Evolutionary conservation across 2,329 filamentous ascomycete species (phyloP).

Genomic region (Apiospora pterosperma): DNA sequence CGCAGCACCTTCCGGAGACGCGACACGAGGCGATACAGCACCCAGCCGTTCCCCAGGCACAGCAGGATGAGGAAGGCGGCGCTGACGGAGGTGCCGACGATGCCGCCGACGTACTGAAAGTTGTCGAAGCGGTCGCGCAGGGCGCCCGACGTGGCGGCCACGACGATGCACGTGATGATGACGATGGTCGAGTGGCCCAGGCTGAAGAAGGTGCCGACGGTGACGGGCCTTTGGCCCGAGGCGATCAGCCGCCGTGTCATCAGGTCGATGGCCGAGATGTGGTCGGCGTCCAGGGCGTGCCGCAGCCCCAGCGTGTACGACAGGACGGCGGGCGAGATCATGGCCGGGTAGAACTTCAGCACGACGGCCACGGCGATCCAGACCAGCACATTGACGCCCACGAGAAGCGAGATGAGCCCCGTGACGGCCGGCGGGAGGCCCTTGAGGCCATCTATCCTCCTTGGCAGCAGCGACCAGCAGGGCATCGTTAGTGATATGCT

Average conservation of each 20-base stretch:
- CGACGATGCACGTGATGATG: conserved; percentile 82
- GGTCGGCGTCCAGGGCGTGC: conserved; percentile 97
- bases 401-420: conserved; percentile 48
- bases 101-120: conserved; percentile 78
- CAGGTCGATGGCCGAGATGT: conserved; percentile 82
- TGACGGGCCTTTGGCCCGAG: conserved; percentile 79
- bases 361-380: conserved; percentile 54
- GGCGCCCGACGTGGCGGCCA: conserved; percentile 85
- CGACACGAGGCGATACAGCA: conserved; percentile 72
- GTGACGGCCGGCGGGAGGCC: conserved; percentile 30
- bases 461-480: not conserved
- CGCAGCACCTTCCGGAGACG: conserved; percentile 62
- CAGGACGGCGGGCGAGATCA: conserved; percentile 78
- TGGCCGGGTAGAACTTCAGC: conserved; percentile 50
- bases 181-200: conserved; percentile 94
- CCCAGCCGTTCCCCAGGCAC: conserved; percentile 81
- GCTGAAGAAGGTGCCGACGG: conserved; percentile 92
- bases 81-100: conserved; percentile 85
- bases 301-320: conserved; percentile 86
- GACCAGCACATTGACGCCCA: conserved; percentile 48
- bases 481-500: not conserved
- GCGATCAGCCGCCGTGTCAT: conserved; percentile 90
- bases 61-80: conserved; percentile 80
- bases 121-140: conserved; percentile 76
- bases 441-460: conserved; percentile 14